Evolutionary conservation across 2,329 filamentous ascomycete species (phyloP).

Genomic region (Trichoderma hamatum): DNA sequence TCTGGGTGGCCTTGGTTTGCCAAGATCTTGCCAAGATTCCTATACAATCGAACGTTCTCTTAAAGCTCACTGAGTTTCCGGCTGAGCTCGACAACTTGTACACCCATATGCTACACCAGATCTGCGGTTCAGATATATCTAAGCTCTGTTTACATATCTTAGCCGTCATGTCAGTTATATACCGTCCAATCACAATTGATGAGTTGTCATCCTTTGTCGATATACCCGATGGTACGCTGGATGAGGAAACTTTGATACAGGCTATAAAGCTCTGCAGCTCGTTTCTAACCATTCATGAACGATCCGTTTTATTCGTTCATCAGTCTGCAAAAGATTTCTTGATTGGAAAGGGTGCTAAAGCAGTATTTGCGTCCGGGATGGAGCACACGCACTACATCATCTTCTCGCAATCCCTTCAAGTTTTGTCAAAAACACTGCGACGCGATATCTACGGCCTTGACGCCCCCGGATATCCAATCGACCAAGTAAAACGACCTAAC

Average conservation of each 20-base stretch:
- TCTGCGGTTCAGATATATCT: not conserved
- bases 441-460: constrained; percentile 43
- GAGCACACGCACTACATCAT: not conserved
- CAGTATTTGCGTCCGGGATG: constrained; percentile 38
- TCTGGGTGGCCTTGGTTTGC: constrained; percentile 33
- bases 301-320: constrained; percentile 44
- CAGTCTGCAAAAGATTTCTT: constrained; percentile 50
- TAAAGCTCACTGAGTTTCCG: not conserved
- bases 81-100: not conserved
- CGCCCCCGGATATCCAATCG: constrained; percentile 22
- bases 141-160: not conserved
- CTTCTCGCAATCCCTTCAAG: constrained; percentile 38
- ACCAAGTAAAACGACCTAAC: constrained; percentile 24
- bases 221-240: not conserved
- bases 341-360: constrained; percentile 33
- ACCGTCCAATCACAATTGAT: not conserved
- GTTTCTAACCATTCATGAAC: constrained; percentile 42
- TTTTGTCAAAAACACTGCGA: constrained; percentile 36
- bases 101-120: not conserved
- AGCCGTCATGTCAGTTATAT: not conserved
- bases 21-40: constrained; percentile 27
- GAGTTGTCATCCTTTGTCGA: not conserved
- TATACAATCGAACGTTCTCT: not conserved
- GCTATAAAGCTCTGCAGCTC: constrained; percentile 37
- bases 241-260: not conserved